phyloP scores from a whole-genome alignment of 805 yeast species.

The Candida tibetensis region DNA sequence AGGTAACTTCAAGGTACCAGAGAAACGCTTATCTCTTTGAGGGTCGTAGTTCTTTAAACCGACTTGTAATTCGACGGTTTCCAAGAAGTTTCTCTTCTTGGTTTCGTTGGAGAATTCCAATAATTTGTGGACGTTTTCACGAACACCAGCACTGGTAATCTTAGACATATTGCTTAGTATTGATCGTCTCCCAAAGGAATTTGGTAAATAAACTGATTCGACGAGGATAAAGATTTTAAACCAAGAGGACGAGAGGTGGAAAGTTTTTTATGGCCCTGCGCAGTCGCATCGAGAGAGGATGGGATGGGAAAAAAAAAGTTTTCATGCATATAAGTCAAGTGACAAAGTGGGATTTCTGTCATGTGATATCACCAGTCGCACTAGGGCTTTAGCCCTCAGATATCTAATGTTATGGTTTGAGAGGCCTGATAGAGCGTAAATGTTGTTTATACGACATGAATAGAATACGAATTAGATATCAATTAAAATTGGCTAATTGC shows the following conservation, averaged over 20 bases:
- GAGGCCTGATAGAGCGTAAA: no score
- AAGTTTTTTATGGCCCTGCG: slow-evolving; percentile 1
- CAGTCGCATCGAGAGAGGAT: neutral
- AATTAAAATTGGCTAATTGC: no score
- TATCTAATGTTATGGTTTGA: no score
- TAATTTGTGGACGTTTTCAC: slow-evolving; percentile 93
- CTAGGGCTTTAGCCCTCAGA: slow-evolving; percentile 8
- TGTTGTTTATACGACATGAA: no score
- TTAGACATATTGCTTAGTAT: slow-evolving; percentile 66
- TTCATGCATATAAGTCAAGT: neutral
- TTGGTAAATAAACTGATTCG: slow-evolving; percentile 52
- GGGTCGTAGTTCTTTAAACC: slow-evolving; percentile 99
- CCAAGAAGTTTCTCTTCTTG: slow-evolving; percentile 99
- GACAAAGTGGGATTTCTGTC: neutral
- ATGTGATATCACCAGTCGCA: neutral
- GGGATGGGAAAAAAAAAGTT: neutral
- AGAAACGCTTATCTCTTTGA: slow-evolving; percentile 99
- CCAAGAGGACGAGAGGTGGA: neutral
- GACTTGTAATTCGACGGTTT: slow-evolving; percentile 99
- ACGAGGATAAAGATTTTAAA: slow-evolving; percentile 41
- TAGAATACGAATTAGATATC: no score
- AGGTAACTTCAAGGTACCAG: slow-evolving; percentile 98
- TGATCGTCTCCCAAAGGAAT: slow-evolving; percentile 73
- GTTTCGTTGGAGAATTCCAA: slow-evolving; percentile 86
- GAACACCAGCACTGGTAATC: slow-evolving; percentile 87